Evolutionary conservation across 2,329 filamentous ascomycete genomes (phyloP).

Genomic region (Cercospora zeina): DNA sequence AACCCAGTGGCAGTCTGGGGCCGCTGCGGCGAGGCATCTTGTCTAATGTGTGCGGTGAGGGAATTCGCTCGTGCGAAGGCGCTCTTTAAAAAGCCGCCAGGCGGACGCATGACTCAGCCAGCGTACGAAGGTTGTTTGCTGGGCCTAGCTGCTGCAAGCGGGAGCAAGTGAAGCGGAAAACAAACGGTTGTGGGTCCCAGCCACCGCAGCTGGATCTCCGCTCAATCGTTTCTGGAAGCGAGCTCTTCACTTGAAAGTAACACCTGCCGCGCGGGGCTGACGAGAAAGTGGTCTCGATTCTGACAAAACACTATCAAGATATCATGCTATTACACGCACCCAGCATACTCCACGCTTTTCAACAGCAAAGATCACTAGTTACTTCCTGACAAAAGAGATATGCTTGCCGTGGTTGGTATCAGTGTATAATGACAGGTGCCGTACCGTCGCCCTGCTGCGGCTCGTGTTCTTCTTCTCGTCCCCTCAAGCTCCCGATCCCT

Average conservation of each 20-base stretch:
- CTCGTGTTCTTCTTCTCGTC: conserved; percentile 4
- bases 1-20: neutral
- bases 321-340: conserved; percentile 22
- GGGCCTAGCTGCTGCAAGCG: neutral
- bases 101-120: neutral
- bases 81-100: neutral
- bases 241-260: neutral
- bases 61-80: neutral
- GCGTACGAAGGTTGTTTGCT: neutral
- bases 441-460: conserved; percentile 13
- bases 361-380: conserved; percentile 13
- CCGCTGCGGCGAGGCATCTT: neutral
- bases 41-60: neutral
- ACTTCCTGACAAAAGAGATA: conserved; percentile 21
- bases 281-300: conserved; percentile 8
- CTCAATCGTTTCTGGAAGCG: neutral
- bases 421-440: conserved; percentile 18
- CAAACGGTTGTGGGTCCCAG: neutral
- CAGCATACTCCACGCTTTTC: conserved; percentile 25
- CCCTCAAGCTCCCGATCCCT: conserved; percentile 11
- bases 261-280: neutral
- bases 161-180: neutral
- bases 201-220: neutral
- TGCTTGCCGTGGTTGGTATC: conserved; percentile 23
- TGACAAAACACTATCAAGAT: conserved; percentile 15